Evolutionary conservation across 768 basidiomycete genomes (phyloP), one percentile per base, ranked within the genome.

Genomic region (Coprinopsis marcescibilis): DNA sequence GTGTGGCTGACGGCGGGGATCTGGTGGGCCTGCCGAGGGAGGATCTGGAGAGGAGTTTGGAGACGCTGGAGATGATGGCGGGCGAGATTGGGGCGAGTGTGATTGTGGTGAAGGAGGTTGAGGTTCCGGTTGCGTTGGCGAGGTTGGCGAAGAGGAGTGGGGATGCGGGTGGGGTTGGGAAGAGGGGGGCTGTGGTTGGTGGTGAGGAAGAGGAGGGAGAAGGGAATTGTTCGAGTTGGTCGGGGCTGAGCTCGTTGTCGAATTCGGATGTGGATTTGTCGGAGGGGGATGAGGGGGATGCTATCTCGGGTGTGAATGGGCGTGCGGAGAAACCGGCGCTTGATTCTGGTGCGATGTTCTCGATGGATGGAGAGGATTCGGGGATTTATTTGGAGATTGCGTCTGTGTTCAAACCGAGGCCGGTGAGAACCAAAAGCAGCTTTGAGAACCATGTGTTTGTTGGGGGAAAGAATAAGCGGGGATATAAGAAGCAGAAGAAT

Each of bases 1-100:
- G 80, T 1, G 85, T 98, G 0, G 83, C 86, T 19, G 94, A 98
- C 60, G 85, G 87, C 1, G 94, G 94, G 1, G 78, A 81, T 3
- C 80, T 96, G 23, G 76, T 96, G 42, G 94, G 94, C 1, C 76
- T 97, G 4, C 70, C 76, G 2, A 70, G 77, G 51, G 63, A 65
- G 2, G 85, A 94, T 61, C 78, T 98, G 53, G 85, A 88, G 48
- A 76, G 77, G 54, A 90, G 86, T 2, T 66, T 98, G 30, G 81
- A 83, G 56, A 95, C 93, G 0, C 78, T 98, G 12, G 89, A 89
- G 60, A 81, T 80, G 71, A 98, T 98, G 94, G 92, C 93, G 0
- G 81, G 84, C 20, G 92, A 95, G 59, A 85, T 97, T 32, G 92
- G 91, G 1, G 94, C 90, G 0, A 89, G 88, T 20, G 90, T 96